These are phyloP conservation scores for Lagenidium sp. DNA, from an alignment of 352 stramenopile species.

Conservation along the genomic window DNA sequence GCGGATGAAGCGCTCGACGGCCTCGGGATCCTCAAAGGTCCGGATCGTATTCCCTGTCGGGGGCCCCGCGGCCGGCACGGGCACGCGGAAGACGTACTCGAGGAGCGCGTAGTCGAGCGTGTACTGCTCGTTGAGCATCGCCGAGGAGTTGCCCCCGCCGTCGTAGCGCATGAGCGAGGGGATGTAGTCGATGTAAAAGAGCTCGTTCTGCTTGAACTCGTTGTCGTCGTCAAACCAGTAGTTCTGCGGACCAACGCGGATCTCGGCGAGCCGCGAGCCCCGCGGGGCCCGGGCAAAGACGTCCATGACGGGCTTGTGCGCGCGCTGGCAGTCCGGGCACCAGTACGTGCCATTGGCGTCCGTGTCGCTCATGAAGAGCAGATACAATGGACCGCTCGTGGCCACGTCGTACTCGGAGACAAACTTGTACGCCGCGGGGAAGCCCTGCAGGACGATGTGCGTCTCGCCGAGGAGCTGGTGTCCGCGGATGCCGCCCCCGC, in stretches of 20 bases:
- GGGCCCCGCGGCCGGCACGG: conserved; percentile 18
- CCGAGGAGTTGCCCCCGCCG: conserved; percentile 55
- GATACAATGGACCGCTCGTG: conserved; percentile 51
- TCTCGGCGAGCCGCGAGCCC: conserved; percentile 56
- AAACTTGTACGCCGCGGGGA: conserved; percentile 61
- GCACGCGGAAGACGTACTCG: conserved; percentile 59
- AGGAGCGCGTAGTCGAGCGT: conserved; percentile 50
- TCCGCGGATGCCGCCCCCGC: conserved; percentile 17
- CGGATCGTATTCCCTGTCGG: conserved; percentile 45
- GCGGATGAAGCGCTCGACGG: conserved; percentile 40
- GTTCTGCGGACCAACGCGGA: conserved; percentile 38
- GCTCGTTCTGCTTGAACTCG: conserved; percentile 64
- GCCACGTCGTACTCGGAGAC: conserved; percentile 66
- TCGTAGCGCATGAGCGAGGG: conserved; percentile 75
- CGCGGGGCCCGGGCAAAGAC: conserved; percentile 53
- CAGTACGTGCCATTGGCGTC: conserved; percentile 70
- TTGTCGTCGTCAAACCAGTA: conserved; percentile 75
- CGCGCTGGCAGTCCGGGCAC: conserved; percentile 54
- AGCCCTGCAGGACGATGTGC: conserved; percentile 55
- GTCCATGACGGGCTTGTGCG: conserved; percentile 44
- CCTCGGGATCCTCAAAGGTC: conserved; percentile 22
- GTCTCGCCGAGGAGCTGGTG: conserved; percentile 43
- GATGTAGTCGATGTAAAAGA: conserved; percentile 81
- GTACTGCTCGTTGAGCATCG: conserved; percentile 64
- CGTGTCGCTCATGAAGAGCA: conserved; percentile 70